phyloP scores from a whole-genome alignment of 2,329 filamentous ascomycete genomes.

The Aspergillus latus region DNA sequence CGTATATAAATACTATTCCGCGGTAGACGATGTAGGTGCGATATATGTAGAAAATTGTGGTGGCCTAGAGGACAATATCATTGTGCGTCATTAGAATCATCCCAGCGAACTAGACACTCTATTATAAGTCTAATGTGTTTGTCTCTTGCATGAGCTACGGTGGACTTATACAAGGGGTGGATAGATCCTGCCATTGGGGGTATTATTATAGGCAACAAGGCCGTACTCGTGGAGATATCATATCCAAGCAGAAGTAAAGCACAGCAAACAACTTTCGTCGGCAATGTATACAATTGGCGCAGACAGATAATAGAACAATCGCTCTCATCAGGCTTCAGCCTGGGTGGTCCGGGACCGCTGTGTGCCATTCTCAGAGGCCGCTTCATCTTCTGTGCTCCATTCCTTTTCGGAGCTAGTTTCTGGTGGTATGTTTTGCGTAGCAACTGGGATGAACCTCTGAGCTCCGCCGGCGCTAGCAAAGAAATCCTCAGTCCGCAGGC shows the following conservation, averaged over 20 bases:
- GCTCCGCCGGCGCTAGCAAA: slow-evolving; percentile 56
- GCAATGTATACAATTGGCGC: slow-evolving; percentile 13
- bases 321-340: slow-evolving; percentile 31
- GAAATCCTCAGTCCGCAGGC: slow-evolving; percentile 83
- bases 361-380: slow-evolving; percentile 28
- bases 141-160: background rate
- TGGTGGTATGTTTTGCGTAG: slow-evolving; percentile 19
- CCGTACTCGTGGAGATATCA: slow-evolving; percentile 1
- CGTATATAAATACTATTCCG: slow-evolving; percentile 29
- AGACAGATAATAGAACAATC: slow-evolving; percentile 2
- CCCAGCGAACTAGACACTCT: background rate
- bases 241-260: slow-evolving; percentile 12
- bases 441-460: slow-evolving; percentile 30
- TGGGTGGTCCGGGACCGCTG: slow-evolving; percentile 31
- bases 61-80: too few species aligned
- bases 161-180: background rate
- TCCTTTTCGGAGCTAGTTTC: slow-evolving; percentile 34
- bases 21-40: slow-evolving; percentile 17
- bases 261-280: background rate
- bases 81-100: background rate
- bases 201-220: slow-evolving; percentile 1
- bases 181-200: slow-evolving; percentile 3
- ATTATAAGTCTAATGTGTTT: background rate
- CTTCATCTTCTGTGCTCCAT: slow-evolving; percentile 44
- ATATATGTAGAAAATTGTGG: too few species aligned